These are phyloP conservation scores for Ramaria rubella DNA, from an alignment of 768 basidiomycete species.

Conservation along the genomic window DNA sequence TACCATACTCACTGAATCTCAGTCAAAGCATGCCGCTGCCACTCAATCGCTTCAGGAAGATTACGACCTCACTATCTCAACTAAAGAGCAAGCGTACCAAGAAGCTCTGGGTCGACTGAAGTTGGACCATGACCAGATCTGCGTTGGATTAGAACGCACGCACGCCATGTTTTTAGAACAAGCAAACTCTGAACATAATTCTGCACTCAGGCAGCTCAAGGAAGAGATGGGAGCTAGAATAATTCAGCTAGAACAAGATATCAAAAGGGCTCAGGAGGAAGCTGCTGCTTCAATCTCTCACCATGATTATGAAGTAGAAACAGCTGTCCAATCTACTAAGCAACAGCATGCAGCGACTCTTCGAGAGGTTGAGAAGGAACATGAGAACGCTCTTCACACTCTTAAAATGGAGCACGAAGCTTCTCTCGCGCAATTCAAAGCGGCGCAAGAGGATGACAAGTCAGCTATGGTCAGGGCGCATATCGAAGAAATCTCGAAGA, in stretches of 20 bases:
- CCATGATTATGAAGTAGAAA: constrained; percentile 35
- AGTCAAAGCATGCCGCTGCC: constrained; percentile 56
- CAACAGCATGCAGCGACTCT: constrained; percentile 38
- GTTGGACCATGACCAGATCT: constrained; percentile 49
- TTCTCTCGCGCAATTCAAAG: constrained; percentile 27
- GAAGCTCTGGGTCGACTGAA: constrained; percentile 63
- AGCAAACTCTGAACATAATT: constrained; percentile 31
- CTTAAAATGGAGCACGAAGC: constrained; percentile 50
- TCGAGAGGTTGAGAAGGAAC: constrained; percentile 45
- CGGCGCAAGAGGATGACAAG: constrained; percentile 26
- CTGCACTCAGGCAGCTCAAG: constrained; percentile 24
- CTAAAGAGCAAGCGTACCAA: constrained; percentile 57
- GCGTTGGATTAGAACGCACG: constrained; percentile 55
- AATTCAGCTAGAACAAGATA: not conserved
- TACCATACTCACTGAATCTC: constrained; percentile 67
- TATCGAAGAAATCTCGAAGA: constrained; percentile 31
- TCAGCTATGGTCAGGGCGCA: constrained; percentile 35
- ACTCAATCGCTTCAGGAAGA: constrained; percentile 67
- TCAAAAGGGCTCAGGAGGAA: constrained; percentile 7
- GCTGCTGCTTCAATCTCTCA: constrained; percentile 12
- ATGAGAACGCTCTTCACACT: constrained; percentile 47
- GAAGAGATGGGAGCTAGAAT: constrained; percentile 39
- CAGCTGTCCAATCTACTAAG: constrained; percentile 38
- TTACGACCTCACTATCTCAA: constrained; percentile 55
- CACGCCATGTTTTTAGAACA: constrained; percentile 34